phyloP scores from a whole-genome alignment of 768 basidiomycete species.

The Inosperma sp. region DNA sequence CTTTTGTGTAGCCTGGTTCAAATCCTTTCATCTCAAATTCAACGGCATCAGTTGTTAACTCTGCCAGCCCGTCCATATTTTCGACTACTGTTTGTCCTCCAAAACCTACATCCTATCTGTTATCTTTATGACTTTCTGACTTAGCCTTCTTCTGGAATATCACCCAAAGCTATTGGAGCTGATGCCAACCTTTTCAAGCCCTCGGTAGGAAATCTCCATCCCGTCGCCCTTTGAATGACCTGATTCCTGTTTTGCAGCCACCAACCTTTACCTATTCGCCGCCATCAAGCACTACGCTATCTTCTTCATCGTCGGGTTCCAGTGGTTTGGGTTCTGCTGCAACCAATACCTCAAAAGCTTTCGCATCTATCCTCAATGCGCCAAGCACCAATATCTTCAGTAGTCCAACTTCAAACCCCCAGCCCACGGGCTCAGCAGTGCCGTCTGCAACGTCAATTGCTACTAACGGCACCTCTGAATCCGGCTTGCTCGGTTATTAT shows the following conservation, averaged over 20 bases:
- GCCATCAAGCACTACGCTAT: slow-evolving; percentile 7
- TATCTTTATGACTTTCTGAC: not conserved
- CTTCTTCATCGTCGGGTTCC: slow-evolving; percentile 10
- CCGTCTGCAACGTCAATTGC: slow-evolving; percentile 5
- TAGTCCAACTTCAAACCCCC: not conserved
- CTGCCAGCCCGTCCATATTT: too few relatives aligned
- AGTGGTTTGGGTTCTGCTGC: slow-evolving; percentile 25
- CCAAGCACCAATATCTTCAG: slow-evolving; percentile 13
- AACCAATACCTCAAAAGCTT: slow-evolving; percentile 48
- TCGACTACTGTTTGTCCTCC: too few relatives aligned
- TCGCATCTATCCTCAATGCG: slow-evolving; percentile 40
- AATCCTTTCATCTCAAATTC: slow-evolving; percentile 12
- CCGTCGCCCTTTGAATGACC: too few relatives aligned
- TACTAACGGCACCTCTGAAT: slow-evolving; percentile 19
- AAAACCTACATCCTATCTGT: slow-evolving; percentile 10
- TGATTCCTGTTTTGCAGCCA: not conserved
- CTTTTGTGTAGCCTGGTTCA: slow-evolving; percentile 4
- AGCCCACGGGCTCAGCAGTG: slow-evolving; percentile 13
- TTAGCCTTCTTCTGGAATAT: not conserved
- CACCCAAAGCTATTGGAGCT: not conserved
- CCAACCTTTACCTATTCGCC: slow-evolving; percentile 5
- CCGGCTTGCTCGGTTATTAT: slow-evolving; percentile 52
- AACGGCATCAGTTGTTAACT: too few relatives aligned
- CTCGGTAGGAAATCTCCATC: too few relatives aligned
- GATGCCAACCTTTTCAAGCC: not conserved